Conservation (phyloP, 352 stramenopile genomes). For the Albugo candida region DNA sequence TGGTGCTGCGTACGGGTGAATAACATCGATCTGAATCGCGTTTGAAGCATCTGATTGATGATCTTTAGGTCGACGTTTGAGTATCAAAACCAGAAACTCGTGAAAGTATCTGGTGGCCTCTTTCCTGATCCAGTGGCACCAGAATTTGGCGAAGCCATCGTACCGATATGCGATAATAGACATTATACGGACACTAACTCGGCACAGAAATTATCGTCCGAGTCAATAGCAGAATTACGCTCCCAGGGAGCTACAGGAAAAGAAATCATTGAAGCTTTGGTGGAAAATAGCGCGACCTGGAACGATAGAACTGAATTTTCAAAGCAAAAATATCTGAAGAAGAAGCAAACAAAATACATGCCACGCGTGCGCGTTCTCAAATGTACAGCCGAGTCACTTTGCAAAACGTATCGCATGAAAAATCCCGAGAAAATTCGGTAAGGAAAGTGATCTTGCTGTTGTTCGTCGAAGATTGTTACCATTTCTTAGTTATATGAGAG, state of each 20-base stretch:
- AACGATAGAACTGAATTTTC: constrained; percentile 89
- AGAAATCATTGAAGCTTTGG: constrained; percentile 84
- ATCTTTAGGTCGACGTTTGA: constrained; percentile 47
- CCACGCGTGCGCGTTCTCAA: constrained; percentile 62
- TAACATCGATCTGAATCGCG: not conserved
- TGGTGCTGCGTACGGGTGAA: constrained; percentile 47
- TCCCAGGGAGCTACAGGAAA: constrained; percentile 48
- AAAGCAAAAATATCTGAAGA: constrained; percentile 93
- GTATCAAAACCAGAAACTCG: constrained; percentile 63
- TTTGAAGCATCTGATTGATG: not conserved
- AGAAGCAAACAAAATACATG: constrained; percentile 90
- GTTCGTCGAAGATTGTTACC: not conserved
- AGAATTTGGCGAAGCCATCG: constrained; percentile 61
- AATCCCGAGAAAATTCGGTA: constrained; percentile 79
- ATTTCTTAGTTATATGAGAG: constrained; percentile 42
- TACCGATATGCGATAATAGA: constrained; percentile 56
- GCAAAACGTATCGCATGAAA: constrained; percentile 75
- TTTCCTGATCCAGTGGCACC: constrained; percentile 67
- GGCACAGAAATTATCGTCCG: constrained; percentile 52
- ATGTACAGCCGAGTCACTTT: constrained; percentile 80
- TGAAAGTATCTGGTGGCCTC: constrained; percentile 42
- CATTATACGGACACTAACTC: constrained; percentile 75
- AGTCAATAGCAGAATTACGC: constrained; percentile 41
- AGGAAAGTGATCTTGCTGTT: constrained; percentile 3
- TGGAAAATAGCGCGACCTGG: constrained; percentile 90